Evolutionary conservation across 345 rosid genomes (phyloP).

Genomic region (Dovyalis caffra): DNA sequence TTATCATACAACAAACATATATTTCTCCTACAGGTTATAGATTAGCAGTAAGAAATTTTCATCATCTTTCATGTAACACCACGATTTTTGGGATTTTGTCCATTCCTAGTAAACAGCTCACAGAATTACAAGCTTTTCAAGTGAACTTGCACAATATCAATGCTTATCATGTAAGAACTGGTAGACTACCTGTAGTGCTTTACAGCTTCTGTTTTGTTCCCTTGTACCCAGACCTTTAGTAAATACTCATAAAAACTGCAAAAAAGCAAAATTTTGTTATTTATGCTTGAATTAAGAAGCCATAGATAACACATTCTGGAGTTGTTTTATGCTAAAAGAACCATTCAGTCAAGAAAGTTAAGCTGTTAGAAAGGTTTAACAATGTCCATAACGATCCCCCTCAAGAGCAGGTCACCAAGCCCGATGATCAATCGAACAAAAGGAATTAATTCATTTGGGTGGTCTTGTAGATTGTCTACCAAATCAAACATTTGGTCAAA

Average conservation of each 20-base stretch:
- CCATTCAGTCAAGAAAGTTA: neutral
- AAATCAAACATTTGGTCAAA: neutral
- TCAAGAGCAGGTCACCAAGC: neutral
- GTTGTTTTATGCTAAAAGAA: neutral
- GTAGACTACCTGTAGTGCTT: slow-evolving; percentile 59
- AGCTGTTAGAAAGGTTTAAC: neutral
- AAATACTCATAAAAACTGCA: slow-evolving; percentile 94
- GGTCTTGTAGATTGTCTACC: neutral
- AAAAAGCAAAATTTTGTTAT: neutral
- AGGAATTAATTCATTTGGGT: neutral
- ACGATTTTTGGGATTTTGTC: too few relatives aligned
- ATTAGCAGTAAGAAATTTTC: too few relatives aligned
- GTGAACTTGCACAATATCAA: too few relatives aligned
- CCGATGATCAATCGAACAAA: neutral
- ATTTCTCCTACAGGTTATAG: too few relatives aligned
- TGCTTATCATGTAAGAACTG: too few relatives aligned
- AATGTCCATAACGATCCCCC: neutral
- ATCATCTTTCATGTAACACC: too few relatives aligned
- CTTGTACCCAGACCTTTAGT: slow-evolving; percentile 97
- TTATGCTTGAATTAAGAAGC: too few relatives aligned
- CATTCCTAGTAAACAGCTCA: too few relatives aligned
- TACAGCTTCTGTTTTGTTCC: slow-evolving; percentile 75
- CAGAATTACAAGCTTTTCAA: too few relatives aligned
- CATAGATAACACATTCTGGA: too few relatives aligned
- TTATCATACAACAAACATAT: too few relatives aligned